Conservation (phyloP, 2,329 filamentous ascomycete species). For the Dendryphion nanum region DNA sequence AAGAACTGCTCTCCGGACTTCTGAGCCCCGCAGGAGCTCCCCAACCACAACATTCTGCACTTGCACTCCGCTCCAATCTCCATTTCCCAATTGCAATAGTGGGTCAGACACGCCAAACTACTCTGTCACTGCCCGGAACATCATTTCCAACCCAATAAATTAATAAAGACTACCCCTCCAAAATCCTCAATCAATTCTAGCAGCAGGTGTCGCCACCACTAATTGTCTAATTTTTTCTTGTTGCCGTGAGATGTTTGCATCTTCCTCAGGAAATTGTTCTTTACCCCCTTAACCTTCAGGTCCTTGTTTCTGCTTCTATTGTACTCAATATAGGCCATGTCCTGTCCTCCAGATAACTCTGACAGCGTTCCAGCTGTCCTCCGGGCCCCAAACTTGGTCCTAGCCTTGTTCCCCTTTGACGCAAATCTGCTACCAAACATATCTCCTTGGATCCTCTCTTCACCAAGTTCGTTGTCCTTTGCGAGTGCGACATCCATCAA, state of each 20-base stretch:
- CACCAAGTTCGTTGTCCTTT: slow-evolving; percentile 68
- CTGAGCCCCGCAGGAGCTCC: too few species aligned
- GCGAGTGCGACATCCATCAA: slow-evolving; percentile 87
- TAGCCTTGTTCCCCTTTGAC: slow-evolving; percentile 47
- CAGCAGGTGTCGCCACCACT: too few species aligned
- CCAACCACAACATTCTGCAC: too few species aligned
- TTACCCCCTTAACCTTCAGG: slow-evolving; percentile 39
- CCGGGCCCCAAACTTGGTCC: slow-evolving; percentile 61
- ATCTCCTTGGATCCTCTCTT: slow-evolving; percentile 69
- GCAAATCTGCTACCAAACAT: slow-evolving; percentile 56
- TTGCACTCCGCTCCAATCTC: too few species aligned
- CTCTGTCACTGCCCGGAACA: too few species aligned
- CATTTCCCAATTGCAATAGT: too few species aligned
- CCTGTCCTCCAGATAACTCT: slow-evolving; percentile 85
- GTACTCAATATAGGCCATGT: slow-evolving; percentile 78
- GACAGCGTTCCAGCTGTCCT: slow-evolving; percentile 82
- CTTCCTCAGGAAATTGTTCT: slow-evolving; percentile 47
- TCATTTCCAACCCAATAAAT: too few species aligned
- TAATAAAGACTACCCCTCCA: too few species aligned
- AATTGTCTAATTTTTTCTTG: too few species aligned
- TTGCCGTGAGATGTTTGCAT: slow-evolving; percentile 26
- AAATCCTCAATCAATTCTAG: too few species aligned
- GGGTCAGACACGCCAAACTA: too few species aligned
- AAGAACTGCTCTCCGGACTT: too few species aligned
- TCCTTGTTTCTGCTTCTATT: slow-evolving; percentile 49